A percentile compares a stretch with the other conserved stretches of the same genome.
Conservation (phyloP, 768 basidiomycete species). For the Rhodotorula sphaerocarpa region DNA sequence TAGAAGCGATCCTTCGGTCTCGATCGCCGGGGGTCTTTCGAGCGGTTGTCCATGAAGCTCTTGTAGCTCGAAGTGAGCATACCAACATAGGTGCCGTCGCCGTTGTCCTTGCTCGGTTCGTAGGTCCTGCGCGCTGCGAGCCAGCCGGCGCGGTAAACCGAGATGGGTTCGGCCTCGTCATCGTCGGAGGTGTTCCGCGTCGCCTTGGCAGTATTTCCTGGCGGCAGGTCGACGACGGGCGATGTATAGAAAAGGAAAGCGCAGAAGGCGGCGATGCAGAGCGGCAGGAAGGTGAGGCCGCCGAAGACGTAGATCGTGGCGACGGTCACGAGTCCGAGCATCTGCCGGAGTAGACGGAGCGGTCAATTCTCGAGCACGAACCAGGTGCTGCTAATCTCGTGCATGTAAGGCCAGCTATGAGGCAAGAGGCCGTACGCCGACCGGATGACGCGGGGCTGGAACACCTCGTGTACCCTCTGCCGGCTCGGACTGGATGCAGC, state of each 20-base stretch:
- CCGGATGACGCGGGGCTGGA: too few relatives aligned
- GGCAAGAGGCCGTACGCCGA: too few relatives aligned
- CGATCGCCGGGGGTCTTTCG: constrained; percentile 68
- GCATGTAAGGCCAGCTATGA: too few relatives aligned
- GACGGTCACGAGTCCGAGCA: constrained; percentile 46
- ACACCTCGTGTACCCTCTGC: too few relatives aligned
- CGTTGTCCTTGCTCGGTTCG: constrained; percentile 20
- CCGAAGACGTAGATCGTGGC: constrained; percentile 81
- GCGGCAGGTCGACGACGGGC: constrained; percentile 16
- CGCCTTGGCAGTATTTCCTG: not conserved
- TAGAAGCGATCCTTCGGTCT: constrained; percentile 89
- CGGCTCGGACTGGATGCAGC: too few relatives aligned
- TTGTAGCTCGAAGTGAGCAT: constrained; percentile 38
- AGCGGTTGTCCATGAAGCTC: constrained; percentile 37
- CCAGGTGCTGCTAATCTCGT: too few relatives aligned
- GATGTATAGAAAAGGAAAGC: constrained; percentile 42
- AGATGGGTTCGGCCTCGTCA: constrained; percentile 37
- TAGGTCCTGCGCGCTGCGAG: constrained; percentile 53
- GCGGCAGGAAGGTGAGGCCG: constrained; percentile 79
- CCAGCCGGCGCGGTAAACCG: constrained; percentile 54
- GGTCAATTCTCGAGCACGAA: too few relatives aligned
- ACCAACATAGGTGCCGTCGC: constrained; percentile 31
- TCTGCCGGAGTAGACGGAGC: too few relatives aligned
- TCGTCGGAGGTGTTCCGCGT: not conserved
- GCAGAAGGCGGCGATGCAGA: constrained; percentile 56